Conservation (phyloP, 495 filamentous ascomycete genomes). For the Hyaloscypha variabilis region DNA sequence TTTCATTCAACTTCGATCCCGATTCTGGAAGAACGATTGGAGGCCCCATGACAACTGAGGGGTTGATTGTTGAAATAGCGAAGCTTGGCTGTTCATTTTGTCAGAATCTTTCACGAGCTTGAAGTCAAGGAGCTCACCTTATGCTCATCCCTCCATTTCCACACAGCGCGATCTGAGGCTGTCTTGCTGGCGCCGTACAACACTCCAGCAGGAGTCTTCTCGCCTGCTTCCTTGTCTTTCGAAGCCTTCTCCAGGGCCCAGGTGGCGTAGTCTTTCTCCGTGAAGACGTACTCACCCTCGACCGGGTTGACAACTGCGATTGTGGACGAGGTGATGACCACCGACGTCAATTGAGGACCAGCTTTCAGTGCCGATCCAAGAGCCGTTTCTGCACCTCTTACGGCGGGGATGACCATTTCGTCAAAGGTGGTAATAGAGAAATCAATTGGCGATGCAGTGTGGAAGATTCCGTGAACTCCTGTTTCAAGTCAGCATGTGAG, state of each 20-base stretch:
- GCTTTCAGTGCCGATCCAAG: constrained; percentile 32
- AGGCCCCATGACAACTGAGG: constrained; percentile 32
- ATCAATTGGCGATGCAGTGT: constrained; percentile 34
- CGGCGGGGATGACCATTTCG: constrained; percentile 26
- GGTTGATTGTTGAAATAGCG: constrained; percentile 30
- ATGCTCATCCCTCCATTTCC: constrained; percentile 30
- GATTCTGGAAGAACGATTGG: constrained; percentile 24
- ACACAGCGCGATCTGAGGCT: constrained; percentile 30
- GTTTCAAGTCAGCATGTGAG: background rate
- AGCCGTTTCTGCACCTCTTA: constrained; percentile 24
- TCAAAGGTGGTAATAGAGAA: constrained; percentile 24
- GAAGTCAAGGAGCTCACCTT: constrained; percentile 17
- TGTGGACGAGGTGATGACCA: constrained; percentile 34
- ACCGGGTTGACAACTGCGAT: constrained; percentile 23
- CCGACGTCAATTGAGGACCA: constrained; percentile 29
- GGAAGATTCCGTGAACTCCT: constrained; percentile 35
- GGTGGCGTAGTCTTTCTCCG: constrained; percentile 25
- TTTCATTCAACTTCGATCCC: constrained; percentile 32
- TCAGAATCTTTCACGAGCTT: background rate
- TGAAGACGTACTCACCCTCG: constrained; percentile 26
- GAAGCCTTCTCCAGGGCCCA: constrained; percentile 12
- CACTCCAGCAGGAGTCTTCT: constrained; percentile 10
- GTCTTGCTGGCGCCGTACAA: constrained; percentile 35
- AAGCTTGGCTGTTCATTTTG: constrained; percentile 27
- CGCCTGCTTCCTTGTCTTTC: constrained; percentile 13